Evolutionary conservation across 2,329 filamentous ascomycete species (phyloP), one percentile per base, ranked within the genome.

Genomic region (Epichloe gansuensis): DNA sequence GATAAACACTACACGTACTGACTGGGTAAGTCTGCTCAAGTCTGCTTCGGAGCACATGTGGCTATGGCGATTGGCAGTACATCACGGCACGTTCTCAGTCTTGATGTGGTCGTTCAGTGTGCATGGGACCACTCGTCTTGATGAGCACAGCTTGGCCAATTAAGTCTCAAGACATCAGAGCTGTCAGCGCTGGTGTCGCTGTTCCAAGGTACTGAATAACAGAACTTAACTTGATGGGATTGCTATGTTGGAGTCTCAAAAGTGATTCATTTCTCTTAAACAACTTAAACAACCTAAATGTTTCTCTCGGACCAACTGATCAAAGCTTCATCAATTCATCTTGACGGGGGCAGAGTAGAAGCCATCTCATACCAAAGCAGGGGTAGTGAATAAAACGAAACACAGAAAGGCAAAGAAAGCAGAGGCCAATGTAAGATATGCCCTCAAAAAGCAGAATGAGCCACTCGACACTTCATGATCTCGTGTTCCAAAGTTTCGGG

Each of bases 221-320:
- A 17, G 8, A 11, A 21, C 13, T 49, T 15, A 11, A 37, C 21
- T 4, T n/a, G 7, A 48, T 17, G 17, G 23, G 9, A 31, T 45
- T 50, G 28, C 23, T 39, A 44, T 54, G 23, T 45, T 38, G n/a
- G n/a, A 50, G 38, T 37, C 9, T 28, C 45, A 37, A 51, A 39
- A 42, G 21, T 46, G 21, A n/a, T 46, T 15, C 13, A 7, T 44
- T 44, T 42, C n/a, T 23, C 5, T 23, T 21, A 53, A 48, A 42
- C 28, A 54, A 35, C 4, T 21, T 17, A 53, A 47, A 43, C 31
- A 54, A 37, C 38, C 39, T 44, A 48, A 42, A 51, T 41, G 45
- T 34, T 47, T 51, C 31, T 50, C 34, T 34, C 15, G 23, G 37
- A 54, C 53, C 37, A 42, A 25, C 41, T 54, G 37, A 50, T 54